Evolutionary conservation across 768 basidiomycete genomes (phyloP).

Genomic region (Boletus sp.): DNA sequence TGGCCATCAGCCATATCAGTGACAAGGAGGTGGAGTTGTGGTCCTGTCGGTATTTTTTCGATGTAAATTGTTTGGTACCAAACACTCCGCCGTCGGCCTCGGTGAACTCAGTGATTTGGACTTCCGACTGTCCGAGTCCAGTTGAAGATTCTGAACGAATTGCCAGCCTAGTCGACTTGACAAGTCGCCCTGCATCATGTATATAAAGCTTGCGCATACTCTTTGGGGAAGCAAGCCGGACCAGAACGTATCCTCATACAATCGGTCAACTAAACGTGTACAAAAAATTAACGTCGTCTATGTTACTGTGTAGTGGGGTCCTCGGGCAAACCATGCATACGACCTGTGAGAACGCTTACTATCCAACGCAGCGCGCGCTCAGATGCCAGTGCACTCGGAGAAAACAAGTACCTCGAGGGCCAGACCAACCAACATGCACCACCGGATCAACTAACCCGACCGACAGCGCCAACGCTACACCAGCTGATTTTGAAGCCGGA

Average conservation of each 20-base stretch:
- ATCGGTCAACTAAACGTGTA: not conserved
- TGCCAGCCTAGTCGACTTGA: not conserved
- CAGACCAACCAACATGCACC: not conserved
- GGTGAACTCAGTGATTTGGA: not conserved
- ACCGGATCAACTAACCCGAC: not conserved
- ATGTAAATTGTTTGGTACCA: constrained; percentile 8
- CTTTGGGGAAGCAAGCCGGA: not conserved
- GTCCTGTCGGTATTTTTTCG: constrained; percentile 1
- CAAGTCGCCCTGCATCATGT: not conserved
- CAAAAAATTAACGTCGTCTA: constrained; percentile 3
- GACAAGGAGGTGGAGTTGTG: not conserved
- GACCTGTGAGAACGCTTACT: not conserved
- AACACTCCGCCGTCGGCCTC: not conserved
- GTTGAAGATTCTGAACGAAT: not conserved
- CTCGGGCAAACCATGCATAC: not conserved
- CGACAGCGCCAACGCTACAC: not conserved
- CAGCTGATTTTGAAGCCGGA: constrained; percentile 31
- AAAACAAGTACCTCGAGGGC: not conserved
- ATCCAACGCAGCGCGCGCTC: not conserved
- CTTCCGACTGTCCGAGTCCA: not conserved
- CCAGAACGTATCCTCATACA: not conserved
- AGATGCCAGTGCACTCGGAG: not conserved
- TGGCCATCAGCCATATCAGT: constrained; percentile 19
- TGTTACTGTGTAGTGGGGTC: not conserved
- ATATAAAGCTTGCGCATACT: not conserved